These are phyloP conservation scores for Neofusicoccum sp. DNA, from an alignment of 2,329 filamentous ascomycete species.

Conservation along the genomic window DNA sequence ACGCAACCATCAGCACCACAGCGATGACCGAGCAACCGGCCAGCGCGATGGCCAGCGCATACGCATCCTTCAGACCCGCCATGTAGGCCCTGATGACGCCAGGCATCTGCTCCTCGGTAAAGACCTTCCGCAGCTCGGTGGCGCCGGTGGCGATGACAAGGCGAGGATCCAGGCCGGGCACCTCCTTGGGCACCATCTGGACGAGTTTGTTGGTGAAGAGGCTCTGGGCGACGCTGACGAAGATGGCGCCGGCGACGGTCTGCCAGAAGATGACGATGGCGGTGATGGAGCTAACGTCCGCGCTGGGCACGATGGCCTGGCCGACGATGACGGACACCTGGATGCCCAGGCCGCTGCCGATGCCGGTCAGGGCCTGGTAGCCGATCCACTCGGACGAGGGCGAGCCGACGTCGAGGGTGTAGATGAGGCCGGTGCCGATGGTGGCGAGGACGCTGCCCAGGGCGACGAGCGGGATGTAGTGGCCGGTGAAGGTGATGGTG, in stretches of 20 bases:
- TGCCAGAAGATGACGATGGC: conserved; percentile 45
- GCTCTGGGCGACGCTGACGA: conserved; percentile 42
- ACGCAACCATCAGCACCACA: neutral
- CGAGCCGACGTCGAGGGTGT: conserved; percentile 39
- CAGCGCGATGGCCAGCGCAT: conserved; percentile 18
- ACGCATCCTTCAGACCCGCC: conserved; percentile 24
- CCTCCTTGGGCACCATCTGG: conserved; percentile 30
- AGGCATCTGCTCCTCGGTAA: conserved; percentile 27
- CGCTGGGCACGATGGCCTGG: conserved; percentile 35
- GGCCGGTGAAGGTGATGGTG: conserved; percentile 31
- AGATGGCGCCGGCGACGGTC: conserved; percentile 43
- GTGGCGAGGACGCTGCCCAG: conserved; percentile 30
- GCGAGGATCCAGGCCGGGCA: conserved; percentile 36
- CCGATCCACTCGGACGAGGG: conserved; percentile 45
- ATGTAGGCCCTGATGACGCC: conserved; percentile 27
- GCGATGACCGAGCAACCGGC: conserved; percentile 6
- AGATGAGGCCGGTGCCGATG: conserved; percentile 43
- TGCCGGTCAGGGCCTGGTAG: conserved; percentile 47
- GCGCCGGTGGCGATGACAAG: conserved; percentile 44
- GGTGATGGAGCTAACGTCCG: conserved; percentile 41
- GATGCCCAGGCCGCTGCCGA: conserved; percentile 43
- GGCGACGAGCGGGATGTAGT: conserved; percentile 35
- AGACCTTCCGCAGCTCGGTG: conserved; percentile 41
- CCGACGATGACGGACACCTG: conserved; percentile 43
- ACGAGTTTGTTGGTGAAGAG: conserved; percentile 44